Evolutionary conservation across 805 yeast genomes (phyloP).

Genomic region (Jamesozyma jinghongensis): DNA sequence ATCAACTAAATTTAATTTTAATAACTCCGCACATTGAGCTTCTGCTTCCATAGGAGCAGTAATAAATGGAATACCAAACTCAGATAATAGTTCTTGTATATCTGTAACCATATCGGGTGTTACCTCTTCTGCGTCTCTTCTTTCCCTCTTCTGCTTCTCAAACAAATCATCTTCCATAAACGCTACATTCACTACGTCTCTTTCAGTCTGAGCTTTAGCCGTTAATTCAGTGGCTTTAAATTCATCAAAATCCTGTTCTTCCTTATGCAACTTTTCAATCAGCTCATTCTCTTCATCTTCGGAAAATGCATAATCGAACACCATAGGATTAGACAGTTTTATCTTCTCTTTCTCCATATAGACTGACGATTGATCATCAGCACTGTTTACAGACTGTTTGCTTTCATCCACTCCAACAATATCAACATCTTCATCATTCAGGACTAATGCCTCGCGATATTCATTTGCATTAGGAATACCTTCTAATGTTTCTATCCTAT

Average conservation of each 20-base stretch:
- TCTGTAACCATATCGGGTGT: slow-evolving; percentile 78
- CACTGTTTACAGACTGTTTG: no score
- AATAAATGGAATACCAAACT: slow-evolving; percentile 90
- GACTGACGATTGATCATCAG: no score
- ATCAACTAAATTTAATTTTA: slow-evolving; percentile 66
- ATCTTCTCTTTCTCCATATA: no score
- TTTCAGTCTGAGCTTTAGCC: slow-evolving; percentile 18
- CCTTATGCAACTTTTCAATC: slow-evolving; percentile 52
- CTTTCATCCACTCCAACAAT: no score
- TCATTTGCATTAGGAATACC: no score
- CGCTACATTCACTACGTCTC: slow-evolving; percentile 9
- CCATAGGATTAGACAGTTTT: slow-evolving; percentile 8
- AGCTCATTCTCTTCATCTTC: slow-evolving; percentile 72
- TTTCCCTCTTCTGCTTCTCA: slow-evolving; percentile 54
- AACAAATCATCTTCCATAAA: slow-evolving; percentile 40
- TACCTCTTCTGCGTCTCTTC: slow-evolving; percentile 87
- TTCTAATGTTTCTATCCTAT: no score
- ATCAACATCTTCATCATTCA: no score
- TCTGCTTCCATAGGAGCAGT: slow-evolving; percentile 99
- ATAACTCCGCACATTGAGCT: slow-evolving; percentile 88
- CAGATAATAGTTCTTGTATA: slow-evolving; percentile 75
- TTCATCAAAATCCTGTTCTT: slow-evolving; percentile 60
- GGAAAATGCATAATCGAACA: slow-evolving; percentile 55
- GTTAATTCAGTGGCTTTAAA: slow-evolving; percentile 39
- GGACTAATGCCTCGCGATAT: no score